Evolutionary conservation across 306 rosid genomes (phyloP).

Genomic region (Oxytropis ochrocephala): DNA sequence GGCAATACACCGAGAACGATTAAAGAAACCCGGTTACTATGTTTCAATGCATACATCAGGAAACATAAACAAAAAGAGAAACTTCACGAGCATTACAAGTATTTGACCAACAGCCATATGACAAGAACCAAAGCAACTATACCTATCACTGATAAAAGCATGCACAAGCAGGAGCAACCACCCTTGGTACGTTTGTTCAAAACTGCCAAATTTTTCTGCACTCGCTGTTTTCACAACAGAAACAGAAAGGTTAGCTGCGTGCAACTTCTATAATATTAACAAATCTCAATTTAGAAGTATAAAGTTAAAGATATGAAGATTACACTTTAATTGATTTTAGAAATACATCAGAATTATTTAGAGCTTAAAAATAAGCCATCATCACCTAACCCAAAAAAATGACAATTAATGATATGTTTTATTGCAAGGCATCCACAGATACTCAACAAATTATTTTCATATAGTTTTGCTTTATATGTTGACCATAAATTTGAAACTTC

Average conservation of each 20-base stretch:
- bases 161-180: conserved; percentile 88
- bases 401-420: background rate
- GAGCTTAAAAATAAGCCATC: background rate
- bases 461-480: background rate
- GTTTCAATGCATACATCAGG: conserved; percentile 22
- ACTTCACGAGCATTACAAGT: conserved; percentile 42
- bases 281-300: background rate
- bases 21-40: conserved; percentile 7
- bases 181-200: conserved; percentile 83
- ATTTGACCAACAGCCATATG: conserved; percentile 62
- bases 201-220: conserved; percentile 84
- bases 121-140: conserved; percentile 63
- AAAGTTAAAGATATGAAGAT: background rate
- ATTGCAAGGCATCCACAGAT: background rate
- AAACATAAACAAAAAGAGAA: background rate
- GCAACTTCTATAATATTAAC: background rate
- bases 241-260: conserved; percentile 3
- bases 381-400: background rate
- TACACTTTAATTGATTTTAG: background rate
- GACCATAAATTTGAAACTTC: background rate
- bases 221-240: conserved; percentile 64
- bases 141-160: conserved; percentile 74
- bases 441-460: background rate
- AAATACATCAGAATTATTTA: background rate
- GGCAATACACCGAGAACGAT: conserved; percentile 17